Percentiles rank a stretch among this genome's conserved stretches.
These are phyloP conservation scores for Biscogniauxia mediterranea DNA, from an alignment of 2,329 filamentous ascomycete genomes.

Conservation along the genomic window DNA sequence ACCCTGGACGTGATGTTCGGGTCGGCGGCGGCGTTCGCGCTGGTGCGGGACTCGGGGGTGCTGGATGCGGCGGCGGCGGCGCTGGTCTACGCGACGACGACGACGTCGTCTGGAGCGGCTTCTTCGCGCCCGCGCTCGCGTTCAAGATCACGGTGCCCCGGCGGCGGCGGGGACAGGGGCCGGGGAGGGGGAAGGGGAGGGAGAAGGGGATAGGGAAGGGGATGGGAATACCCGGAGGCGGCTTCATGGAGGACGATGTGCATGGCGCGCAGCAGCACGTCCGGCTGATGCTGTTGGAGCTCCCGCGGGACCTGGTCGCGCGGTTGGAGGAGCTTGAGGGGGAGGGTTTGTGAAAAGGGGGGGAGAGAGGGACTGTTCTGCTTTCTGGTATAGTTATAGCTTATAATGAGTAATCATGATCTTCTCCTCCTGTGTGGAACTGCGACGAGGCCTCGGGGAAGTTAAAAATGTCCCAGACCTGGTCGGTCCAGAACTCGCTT, in stretches of 20 bases:
- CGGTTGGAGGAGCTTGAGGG: conserved; percentile 4
- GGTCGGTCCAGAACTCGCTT: conserved; percentile 28
- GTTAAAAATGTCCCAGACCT: conserved; percentile 26
- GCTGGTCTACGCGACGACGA: conserved; percentile 8
- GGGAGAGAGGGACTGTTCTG: no score
- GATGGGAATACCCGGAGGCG: no score
- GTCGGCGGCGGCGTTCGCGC: conserved; percentile 31
- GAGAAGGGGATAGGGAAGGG: no score
- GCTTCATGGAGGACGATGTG: conserved; percentile 33
- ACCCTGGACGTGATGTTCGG: conserved; percentile 52
- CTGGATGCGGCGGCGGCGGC: conserved; percentile 32
- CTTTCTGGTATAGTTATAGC: no score
- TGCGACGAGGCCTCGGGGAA: conserved; percentile 11
- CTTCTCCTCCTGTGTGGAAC: conserved; percentile 5
- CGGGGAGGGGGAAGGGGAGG: no score
- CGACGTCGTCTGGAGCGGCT: conserved; percentile 38
- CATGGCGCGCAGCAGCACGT: conserved; percentile 32
- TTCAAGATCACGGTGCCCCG: conserved; percentile 48
- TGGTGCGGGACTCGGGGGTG: conserved; percentile 36
- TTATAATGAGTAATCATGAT: conserved; percentile 9
- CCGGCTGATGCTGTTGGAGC: conserved; percentile 21
- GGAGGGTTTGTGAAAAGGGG: no score
- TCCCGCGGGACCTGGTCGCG: conserved; percentile 19
- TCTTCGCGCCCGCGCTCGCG: conserved; percentile 45
- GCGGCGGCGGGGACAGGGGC: conserved; percentile 17